phyloP scores from a whole-genome alignment of 2,329 filamentous ascomycete species.

The Alternaria triticina region DNA sequence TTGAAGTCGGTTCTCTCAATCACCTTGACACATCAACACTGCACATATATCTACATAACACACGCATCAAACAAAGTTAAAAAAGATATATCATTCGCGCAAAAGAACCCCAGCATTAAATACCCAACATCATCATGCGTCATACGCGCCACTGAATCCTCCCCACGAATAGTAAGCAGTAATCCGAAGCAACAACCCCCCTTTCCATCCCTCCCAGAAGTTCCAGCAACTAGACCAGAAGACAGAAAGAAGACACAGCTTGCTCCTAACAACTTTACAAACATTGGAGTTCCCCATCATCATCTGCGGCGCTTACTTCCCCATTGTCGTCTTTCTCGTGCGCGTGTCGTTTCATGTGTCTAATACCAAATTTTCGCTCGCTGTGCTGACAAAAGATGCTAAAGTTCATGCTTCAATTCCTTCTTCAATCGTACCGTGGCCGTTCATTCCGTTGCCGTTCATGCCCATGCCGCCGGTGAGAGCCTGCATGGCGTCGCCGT shows the following conservation, averaged over 20 bases:
- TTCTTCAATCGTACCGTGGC: constrained; percentile 26
- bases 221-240: constrained; percentile 8
- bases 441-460: constrained; percentile 20
- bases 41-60: background rate
- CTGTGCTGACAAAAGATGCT: constrained; percentile 13
- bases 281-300: background rate
- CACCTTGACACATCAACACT: background rate
- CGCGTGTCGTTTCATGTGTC: constrained; percentile 11
- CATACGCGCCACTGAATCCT: background rate
- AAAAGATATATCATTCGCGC: constrained; percentile 4
- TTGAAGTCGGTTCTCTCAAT: background rate
- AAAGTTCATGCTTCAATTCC: constrained; percentile 23
- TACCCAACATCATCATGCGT: constrained; percentile 8
- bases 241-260: background rate
- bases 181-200: background rate
- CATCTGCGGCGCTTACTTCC: constrained; percentile 1
- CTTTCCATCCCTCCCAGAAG: constrained; percentile 2
- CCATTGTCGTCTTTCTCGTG: constrained; percentile 4
- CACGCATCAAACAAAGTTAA: background rate
- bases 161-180: background rate
- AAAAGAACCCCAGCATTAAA: constrained; percentile 11
- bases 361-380: constrained; percentile 11
- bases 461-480: constrained; percentile 17
- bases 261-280: constrained; percentile 6
- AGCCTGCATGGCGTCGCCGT: constrained; percentile 29